These are phyloP conservation scores for Cerrena zonata DNA, from an alignment of 1,284 basidiomycete genomes.

Conservation along the genomic window DNA sequence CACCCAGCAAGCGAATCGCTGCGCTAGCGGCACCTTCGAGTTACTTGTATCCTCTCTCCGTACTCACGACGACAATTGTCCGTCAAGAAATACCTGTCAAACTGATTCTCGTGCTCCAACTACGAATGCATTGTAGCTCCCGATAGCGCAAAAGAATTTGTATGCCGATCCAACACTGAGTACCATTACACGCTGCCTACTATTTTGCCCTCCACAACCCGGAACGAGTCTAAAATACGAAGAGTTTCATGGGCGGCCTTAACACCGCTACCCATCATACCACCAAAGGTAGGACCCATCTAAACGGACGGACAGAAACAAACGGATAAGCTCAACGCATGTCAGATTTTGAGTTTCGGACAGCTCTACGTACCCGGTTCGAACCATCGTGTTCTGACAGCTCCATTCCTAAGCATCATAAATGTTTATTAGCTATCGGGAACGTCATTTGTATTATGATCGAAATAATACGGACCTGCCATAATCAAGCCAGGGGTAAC, in stretches of 20 bases:
- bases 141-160: too few relatives aligned
- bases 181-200: too few relatives aligned
- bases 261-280: slow-evolving; percentile 76
- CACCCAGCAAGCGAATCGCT: too few relatives aligned
- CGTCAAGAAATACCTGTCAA: too few relatives aligned
- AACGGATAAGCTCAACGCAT: not conserved
- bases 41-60: too few relatives aligned
- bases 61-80: too few relatives aligned
- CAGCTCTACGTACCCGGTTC: slow-evolving; percentile 46
- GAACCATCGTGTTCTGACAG: slow-evolving; percentile 79
- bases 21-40: too few relatives aligned
- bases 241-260: slow-evolving; percentile 75
- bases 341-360: too few relatives aligned
- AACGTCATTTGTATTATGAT: not conserved
- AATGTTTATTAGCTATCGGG: not conserved
- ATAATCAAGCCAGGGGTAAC: slow-evolving; percentile 75
- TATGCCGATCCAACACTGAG: too few relatives aligned
- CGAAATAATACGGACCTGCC: slow-evolving; percentile 45
- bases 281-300: slow-evolving; percentile 74
- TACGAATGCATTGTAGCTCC: too few relatives aligned
- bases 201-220: slow-evolving; percentile 64
- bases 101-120: too few relatives aligned
- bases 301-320: not conserved
- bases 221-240: slow-evolving; percentile 51
- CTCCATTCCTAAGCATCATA: slow-evolving; percentile 61